These are phyloP conservation scores for Leishmania tropica DNA, from an alignment of 208 protist species.

Conservation along the genomic window DNA sequence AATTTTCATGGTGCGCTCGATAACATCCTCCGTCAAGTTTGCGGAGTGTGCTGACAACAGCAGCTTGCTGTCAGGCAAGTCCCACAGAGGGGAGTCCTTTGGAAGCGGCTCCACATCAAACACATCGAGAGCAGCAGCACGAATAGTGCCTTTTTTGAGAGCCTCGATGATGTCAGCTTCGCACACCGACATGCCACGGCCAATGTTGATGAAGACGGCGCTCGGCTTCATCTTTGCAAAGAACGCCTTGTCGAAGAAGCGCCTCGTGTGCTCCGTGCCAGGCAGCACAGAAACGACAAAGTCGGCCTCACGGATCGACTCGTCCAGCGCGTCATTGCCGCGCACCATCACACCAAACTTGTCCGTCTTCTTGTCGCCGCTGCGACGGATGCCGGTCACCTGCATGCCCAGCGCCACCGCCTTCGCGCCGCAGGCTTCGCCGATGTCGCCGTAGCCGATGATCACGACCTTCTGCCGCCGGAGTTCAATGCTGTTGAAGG, in stretches of 20 bases:
- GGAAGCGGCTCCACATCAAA: constrained; percentile 70
- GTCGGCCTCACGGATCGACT: constrained; percentile 71
- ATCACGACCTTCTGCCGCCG: constrained; percentile 67
- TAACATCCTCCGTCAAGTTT: background rate
- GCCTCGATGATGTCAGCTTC: constrained; percentile 72
- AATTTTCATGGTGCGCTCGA: background rate
- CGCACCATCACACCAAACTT: constrained; percentile 61
- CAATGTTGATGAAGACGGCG: constrained; percentile 89
- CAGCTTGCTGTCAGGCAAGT: constrained; percentile 57
- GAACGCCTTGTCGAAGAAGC: constrained; percentile 80
- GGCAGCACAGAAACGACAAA: constrained; percentile 89
- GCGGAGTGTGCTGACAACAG: constrained; percentile 6
- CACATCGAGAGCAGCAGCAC: constrained; percentile 80
- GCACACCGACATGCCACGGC: constrained; percentile 68
- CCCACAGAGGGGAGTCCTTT: constrained; percentile 64
- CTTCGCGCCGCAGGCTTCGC: constrained; percentile 47
- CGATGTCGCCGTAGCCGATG: constrained; percentile 88
- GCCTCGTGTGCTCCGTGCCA: constrained; percentile 53
- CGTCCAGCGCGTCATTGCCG: constrained; percentile 47
- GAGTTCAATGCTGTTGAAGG: constrained; percentile 70
- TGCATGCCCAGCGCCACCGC: constrained; percentile 68
- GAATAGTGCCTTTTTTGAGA: constrained; percentile 61
- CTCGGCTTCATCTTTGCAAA: constrained; percentile 83
- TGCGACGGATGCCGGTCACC: constrained; percentile 72
- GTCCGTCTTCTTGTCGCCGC: constrained; percentile 39